Evolutionary conservation across 805 yeast species (phyloP), one percentile per base, ranked within the genome.

Genomic region (Saturnispora sekii): DNA sequence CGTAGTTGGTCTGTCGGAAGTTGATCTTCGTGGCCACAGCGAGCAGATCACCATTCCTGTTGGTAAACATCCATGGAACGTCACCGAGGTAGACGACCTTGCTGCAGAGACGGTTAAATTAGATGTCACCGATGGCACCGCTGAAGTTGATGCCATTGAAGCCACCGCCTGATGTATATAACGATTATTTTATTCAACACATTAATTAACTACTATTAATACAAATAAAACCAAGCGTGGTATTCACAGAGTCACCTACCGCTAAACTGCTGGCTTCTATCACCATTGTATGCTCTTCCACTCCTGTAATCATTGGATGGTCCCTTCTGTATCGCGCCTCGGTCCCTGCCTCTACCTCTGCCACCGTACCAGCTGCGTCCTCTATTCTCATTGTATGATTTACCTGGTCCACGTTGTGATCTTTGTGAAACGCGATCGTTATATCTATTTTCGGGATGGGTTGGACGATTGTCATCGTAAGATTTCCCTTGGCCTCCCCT

Each of bases 1-100:
- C 7, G 63, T 65, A 18, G 72, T 85, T 32, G 98, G 97, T 3
- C 72, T 87, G 49, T 79, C 90, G 57, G 98, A 90, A 60, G 67
- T 68, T 43, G 96, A 84, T 57, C 69, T 90, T 49, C 76, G 97
- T 62, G 76, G 65, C 14, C 16, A 34, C 5, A 11, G 30, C 16
- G 58, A 53, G 5, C 41, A 44, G 7, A 16, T 55, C n/a, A 47
- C 53, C 1, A 55, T 61, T 28, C 64, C 65, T 5, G 63, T 61
- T 21, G 65, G 65, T 0, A 48, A 53, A 5, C 66, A 62, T 31
- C 63, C 63, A 10, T 47, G 42, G 41, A 49, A 51, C 29, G 46
- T 44, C 3, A 35, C 36, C n/a, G 35, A 36, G 6, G 15, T 32
- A 16, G 41, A 35, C 12, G 33, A 35, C n/a, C 32, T 40, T 8